Base-by-base conservation (phyloP, 108 stramenopile species). In the Nitzschia sp. region DNA sequence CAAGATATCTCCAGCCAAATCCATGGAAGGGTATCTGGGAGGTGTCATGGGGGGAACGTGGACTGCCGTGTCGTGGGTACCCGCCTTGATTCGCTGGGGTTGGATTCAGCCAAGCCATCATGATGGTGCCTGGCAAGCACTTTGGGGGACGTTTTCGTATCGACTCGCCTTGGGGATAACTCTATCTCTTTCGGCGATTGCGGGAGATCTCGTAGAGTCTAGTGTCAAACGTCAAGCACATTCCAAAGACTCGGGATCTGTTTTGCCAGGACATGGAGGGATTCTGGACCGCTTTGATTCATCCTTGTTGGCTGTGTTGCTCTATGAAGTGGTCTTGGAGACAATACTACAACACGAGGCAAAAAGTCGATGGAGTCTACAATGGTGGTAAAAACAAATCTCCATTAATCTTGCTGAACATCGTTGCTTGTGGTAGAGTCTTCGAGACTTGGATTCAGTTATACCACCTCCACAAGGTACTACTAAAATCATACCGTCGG, bases 271-370 rank as follows among this genome's bases (percentile, higher is more conserved):
- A 5, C 92, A 93, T 73, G 92, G 92, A 8, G 92, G 92, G 0
- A 81, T 93, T 19, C 63, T 93, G 54, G 92, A 93, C 83, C 77
- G 92, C 61, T 93, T 93, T 67, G 92, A 93, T 76, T 88, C 87
- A 8, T 65, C 84, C 10, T 71, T 90, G 11, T 53, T 87, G 46
- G 80, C 89, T 3, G 84, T 85, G 38, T 53, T 90, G 34, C 72
- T 86, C 12, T 93, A 90, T 44, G 24, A 14, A 10, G 52, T 56
- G 11, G 7, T 59, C 15, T 11, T 59, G 22, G 29, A 34, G 48
- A 50, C 48, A 50, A 1, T 15, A 19, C 19, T 19, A 15, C 2
- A 50, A 17, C 48, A 50, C 1, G 3, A 50, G 9, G 11, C 43
- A 50, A 50, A 50, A 6, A 50, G 3, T 50, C 17, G 19, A 50